phyloP scores from a whole-genome alignment of 2,329 filamentous ascomycete genomes.

The Epichloe festucae region DNA sequence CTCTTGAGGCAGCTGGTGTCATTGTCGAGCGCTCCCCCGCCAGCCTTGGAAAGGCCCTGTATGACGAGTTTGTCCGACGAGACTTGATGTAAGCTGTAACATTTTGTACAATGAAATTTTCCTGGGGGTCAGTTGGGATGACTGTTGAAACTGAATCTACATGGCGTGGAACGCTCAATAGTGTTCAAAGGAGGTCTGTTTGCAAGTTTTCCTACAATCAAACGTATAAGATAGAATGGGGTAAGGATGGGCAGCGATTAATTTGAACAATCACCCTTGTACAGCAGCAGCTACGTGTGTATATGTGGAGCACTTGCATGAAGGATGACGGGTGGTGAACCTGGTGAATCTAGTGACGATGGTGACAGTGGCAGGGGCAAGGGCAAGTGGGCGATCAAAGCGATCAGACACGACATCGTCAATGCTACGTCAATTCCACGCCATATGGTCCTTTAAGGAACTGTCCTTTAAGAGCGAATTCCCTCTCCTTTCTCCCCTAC shows the following conservation, averaged over 20 bases:
- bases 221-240: constrained; percentile 22
- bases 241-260: constrained; percentile 2
- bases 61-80: constrained; percentile 89
- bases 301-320: too few species aligned
- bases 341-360: too few species aligned
- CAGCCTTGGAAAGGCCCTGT: constrained; percentile 80
- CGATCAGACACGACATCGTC: too few species aligned
- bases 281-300: background rate
- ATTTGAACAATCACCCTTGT: background rate
- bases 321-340: too few species aligned
- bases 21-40: constrained; percentile 90
- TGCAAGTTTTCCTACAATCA: constrained; percentile 17
- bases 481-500: too few species aligned
- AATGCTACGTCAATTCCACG: too few species aligned
- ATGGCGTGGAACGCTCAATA: constrained; percentile 13
- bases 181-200: constrained; percentile 9
- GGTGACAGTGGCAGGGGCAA: too few species aligned
- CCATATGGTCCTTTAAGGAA: too few species aligned
- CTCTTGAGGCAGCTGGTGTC: constrained; percentile 79
- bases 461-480: too few species aligned
- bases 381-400: too few species aligned
- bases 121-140: background rate
- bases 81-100: constrained; percentile 64
- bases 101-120: constrained; percentile 3
- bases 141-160: constrained; percentile 6